Percentiles rank a stretch among this genome's conserved stretches.
Evolutionary conservation across 371 early-diverging fungal species (phyloP).

Genomic region (Syncephalastrum contaminatum): DNA sequence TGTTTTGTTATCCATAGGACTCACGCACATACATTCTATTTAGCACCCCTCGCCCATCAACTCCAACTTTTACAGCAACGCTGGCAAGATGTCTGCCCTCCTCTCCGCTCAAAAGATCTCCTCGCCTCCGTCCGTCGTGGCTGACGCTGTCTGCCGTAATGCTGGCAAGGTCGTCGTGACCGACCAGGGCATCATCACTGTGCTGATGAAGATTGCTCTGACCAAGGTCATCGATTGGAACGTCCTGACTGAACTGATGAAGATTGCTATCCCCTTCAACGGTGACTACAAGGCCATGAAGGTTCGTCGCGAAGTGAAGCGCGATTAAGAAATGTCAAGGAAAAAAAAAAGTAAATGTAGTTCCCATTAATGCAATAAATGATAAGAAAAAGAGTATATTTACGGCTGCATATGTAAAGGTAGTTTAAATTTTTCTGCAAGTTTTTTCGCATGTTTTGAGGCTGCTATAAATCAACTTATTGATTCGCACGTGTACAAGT

Average conservation of each 20-base stretch:
- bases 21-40: background rate
- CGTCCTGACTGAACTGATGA: conserved; percentile 54
- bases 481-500: background rate
- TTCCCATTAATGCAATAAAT: too few species aligned
- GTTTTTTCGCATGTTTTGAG: too few species aligned
- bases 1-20: background rate
- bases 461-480: background rate
- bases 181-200: conserved; percentile 59
- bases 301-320: conserved; percentile 29
- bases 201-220: conserved; percentile 47
- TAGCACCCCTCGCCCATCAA: conserved; percentile 63
- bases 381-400: too few species aligned
- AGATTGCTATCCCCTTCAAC: conserved; percentile 39
- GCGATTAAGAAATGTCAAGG: conserved; percentile 4
- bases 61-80: conserved; percentile 61
- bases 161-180: conserved; percentile 58
- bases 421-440: background rate
- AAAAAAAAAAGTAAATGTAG: too few species aligned
- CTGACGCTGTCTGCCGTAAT: conserved; percentile 54
- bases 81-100: conserved; percentile 55
- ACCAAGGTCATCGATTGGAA: conserved; percentile 52
- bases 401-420: too few species aligned
- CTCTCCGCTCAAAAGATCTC: conserved; percentile 47
- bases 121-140: conserved; percentile 52
- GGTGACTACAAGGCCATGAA: conserved; percentile 59